These are phyloP conservation scores for Sphagnurus paluster DNA, from an alignment of 1,284 basidiomycete species.

Conservation along the genomic window DNA sequence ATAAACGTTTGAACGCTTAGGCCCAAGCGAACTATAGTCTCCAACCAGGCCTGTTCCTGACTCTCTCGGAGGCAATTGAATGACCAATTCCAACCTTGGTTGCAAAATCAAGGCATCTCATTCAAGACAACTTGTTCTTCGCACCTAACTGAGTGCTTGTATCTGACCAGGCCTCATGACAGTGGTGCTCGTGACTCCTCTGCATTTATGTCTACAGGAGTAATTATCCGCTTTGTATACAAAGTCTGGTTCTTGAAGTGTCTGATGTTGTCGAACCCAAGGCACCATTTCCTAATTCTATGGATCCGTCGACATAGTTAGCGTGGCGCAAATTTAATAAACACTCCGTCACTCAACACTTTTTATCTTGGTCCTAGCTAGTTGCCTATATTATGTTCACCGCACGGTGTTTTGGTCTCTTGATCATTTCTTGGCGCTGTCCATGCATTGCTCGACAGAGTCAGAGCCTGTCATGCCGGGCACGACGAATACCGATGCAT, in stretches of 20 bases:
- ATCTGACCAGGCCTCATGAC: background rate
- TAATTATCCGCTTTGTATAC: no score
- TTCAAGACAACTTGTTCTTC: no score
- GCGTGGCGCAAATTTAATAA: constrained; percentile 9
- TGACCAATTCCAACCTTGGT: background rate
- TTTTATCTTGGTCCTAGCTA: background rate
- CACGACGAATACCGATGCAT: no score
- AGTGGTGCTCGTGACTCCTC: constrained; percentile 2
- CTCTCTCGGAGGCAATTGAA: background rate
- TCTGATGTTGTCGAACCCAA: constrained; percentile 1
- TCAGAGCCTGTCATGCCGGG: no score
- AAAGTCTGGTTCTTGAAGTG: no score
- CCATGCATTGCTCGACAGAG: background rate
- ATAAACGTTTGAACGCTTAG: no score
- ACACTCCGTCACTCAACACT: background rate
- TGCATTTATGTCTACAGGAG: background rate
- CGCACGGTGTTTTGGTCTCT: no score
- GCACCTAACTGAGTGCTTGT: background rate
- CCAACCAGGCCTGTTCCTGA: background rate
- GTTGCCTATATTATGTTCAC: no score
- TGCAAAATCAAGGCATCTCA: background rate
- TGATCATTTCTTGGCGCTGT: background rate
- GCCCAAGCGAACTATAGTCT: no score
- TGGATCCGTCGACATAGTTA: background rate
- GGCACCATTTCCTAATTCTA: background rate